These are phyloP conservation scores for Lecanicillium sp. DNA, from an alignment of 2,329 filamentous ascomycete species.

Conservation along the genomic window DNA sequence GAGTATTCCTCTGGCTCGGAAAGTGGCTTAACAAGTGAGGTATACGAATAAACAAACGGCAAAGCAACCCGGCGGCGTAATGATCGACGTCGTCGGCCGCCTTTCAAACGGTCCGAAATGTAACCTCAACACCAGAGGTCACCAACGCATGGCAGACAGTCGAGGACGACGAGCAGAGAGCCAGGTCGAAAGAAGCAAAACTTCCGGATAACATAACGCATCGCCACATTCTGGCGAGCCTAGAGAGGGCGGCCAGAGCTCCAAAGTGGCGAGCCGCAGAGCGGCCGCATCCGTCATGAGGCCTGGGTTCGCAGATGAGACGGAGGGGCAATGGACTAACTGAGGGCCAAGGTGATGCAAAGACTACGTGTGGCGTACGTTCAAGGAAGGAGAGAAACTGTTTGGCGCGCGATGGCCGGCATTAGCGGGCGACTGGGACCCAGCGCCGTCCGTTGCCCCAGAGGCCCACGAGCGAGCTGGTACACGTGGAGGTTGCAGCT, in stretches of 20 bases:
- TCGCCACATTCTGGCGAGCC: neutral
- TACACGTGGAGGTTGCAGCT: constrained; percentile 2
- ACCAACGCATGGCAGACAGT: neutral
- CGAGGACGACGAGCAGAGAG: neutral
- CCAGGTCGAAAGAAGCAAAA: neutral
- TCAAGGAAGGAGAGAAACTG: neutral
- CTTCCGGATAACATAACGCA: neutral
- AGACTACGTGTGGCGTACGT: neutral
- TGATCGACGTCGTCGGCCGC: neutral
- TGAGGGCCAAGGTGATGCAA: neutral
- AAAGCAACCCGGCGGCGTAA: neutral
- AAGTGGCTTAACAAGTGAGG: too few relatives aligned
- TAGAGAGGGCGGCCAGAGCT: neutral
- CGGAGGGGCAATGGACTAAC: neutral
- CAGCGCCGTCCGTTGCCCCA: too few relatives aligned
- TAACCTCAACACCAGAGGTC: neutral
- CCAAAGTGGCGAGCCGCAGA: neutral
- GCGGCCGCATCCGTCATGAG: neutral
- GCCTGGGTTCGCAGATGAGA: neutral
- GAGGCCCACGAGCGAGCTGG: too few relatives aligned
- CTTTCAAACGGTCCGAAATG: neutral
- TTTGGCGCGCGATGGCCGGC: neutral
- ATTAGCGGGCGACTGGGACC: too few relatives aligned
- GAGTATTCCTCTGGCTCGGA: too few relatives aligned
- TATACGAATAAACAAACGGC: too few relatives aligned